These are phyloP conservation scores for Chiua virens DNA, from an alignment of 768 basidiomycete genomes.

Conservation along the genomic window DNA sequence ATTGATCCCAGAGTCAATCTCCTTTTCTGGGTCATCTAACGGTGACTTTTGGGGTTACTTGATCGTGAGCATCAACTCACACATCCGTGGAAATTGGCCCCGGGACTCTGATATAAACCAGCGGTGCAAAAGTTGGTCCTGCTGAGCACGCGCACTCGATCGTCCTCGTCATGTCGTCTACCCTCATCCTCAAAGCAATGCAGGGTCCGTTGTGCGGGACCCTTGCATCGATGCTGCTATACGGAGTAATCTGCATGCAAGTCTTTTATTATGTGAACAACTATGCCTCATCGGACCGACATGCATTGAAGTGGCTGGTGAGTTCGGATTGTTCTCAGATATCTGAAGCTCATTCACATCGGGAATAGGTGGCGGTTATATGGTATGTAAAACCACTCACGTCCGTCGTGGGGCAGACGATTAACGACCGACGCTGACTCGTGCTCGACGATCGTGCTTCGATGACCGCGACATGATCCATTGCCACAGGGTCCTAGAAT, in stretches of 20 bases:
- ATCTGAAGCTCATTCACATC: neutral
- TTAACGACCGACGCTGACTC: neutral
- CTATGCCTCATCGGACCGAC: conserved; percentile 6
- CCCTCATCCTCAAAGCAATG: conserved; percentile 2
- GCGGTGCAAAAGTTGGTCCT: too few relatives aligned
- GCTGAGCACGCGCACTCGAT: too few relatives aligned
- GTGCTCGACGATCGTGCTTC: too few relatives aligned
- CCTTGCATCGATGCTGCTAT: conserved; percentile 7
- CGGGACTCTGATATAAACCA: too few relatives aligned
- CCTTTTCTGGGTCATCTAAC: too few relatives aligned
- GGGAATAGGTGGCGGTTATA: conserved; percentile 6
- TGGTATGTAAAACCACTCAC: conserved; percentile 4
- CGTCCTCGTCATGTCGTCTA: conserved; percentile 4
- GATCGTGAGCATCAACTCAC: too few relatives aligned
- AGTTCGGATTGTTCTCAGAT: neutral
- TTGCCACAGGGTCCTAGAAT: conserved; percentile 13
- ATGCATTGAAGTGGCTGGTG: conserved; percentile 12
- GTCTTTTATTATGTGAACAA: conserved; percentile 10
- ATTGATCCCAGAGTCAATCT: too few relatives aligned
- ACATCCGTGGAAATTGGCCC: too few relatives aligned
- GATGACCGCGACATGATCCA: too few relatives aligned
- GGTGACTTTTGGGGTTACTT: too few relatives aligned
- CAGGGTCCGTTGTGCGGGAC: conserved; percentile 15
- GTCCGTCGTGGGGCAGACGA: too few relatives aligned
- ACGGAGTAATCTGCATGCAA: conserved; percentile 18